These are phyloP conservation scores for Grammothele lineata DNA, from an alignment of 768 basidiomycete species.

Conservation along the genomic window DNA sequence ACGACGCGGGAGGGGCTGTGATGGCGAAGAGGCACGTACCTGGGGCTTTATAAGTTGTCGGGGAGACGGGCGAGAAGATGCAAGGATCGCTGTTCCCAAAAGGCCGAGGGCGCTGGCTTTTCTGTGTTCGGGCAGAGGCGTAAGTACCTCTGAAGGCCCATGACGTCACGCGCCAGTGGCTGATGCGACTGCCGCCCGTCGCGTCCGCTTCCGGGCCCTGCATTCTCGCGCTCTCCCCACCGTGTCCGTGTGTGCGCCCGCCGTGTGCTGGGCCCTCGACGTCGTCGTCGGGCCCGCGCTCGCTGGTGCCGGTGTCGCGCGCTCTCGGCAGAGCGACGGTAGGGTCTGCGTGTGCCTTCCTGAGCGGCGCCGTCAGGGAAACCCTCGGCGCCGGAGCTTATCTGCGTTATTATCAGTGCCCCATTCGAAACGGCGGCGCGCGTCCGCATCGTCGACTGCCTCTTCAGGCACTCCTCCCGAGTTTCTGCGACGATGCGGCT, in stretches of 20 bases:
- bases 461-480: neutral
- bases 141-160: neutral
- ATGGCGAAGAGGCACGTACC: neutral
- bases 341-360: too few relatives aligned
- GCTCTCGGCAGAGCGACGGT: neutral
- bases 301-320: neutral
- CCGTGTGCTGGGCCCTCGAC: neutral
- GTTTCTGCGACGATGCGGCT: neutral
- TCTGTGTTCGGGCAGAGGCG: neutral
- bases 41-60: slow-evolving; percentile 6
- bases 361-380: neutral
- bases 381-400: slow-evolving; percentile 3
- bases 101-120: too few relatives aligned
- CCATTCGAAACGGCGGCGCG: slow-evolving; percentile 2
- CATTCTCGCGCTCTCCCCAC: too few relatives aligned
- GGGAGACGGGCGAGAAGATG: neutral
- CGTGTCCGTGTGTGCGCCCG: too few relatives aligned
- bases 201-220: too few relatives aligned
- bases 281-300: neutral
- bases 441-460: slow-evolving; percentile 2
- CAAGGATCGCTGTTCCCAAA: neutral
- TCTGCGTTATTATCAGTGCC: slow-evolving; percentile 18
- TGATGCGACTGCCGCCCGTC: too few relatives aligned
- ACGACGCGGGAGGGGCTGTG: slow-evolving; percentile 1
- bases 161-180: slow-evolving; percentile 16